These are phyloP conservation scores for Penstemon davidsonii DNA, from an alignment of 257 asterid species.

Conservation along the genomic window DNA sequence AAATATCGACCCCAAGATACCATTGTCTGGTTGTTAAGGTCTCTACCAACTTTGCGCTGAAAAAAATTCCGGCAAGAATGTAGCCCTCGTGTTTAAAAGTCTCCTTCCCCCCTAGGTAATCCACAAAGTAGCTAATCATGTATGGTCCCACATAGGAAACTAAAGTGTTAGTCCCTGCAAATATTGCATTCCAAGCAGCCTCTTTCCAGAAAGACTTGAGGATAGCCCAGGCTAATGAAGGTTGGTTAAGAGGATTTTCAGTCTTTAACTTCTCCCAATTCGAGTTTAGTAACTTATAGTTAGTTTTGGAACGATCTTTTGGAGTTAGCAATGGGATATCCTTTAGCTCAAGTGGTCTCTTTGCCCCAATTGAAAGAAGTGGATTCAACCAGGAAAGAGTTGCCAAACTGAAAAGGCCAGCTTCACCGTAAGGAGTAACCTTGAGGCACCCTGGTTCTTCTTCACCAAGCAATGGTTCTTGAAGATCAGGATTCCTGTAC, in stretches of 20 bases:
- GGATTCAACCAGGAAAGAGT: conserved; percentile 96
- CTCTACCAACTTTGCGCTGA: conserved; percentile 62
- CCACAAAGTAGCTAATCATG: conserved; percentile 72
- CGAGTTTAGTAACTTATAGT: conserved; percentile 66
- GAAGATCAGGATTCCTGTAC: conserved; percentile 59
- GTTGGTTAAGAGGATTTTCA: conserved; percentile 48
- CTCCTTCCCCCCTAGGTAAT: conserved; percentile 57
- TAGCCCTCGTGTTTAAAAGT: conserved; percentile 66
- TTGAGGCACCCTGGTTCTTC: conserved; percentile 92
- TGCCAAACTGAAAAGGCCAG: conserved; percentile 78
- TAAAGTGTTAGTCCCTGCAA: conserved; percentile 59
- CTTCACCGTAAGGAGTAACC: conserved; percentile 85
- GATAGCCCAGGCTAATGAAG: conserved; percentile 89
- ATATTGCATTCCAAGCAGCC: conserved; percentile 61
- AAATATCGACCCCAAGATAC: conserved; percentile 75
- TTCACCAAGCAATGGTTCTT: conserved; percentile 52
- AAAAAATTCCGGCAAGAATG: conserved; percentile 64
- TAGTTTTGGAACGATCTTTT: conserved; percentile 84
- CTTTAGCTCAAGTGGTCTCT: conserved; percentile 88
- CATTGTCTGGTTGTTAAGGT: conserved; percentile 69
- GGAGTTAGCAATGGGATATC: conserved; percentile 85
- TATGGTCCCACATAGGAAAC: conserved; percentile 79
- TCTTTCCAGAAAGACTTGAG: conserved; percentile 73
- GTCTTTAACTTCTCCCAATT: conserved; percentile 84
- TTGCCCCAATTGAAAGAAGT: conserved; percentile 87